phyloP scores from a whole-genome alignment of 768 basidiomycete species.

The Pluteus cervinus region DNA sequence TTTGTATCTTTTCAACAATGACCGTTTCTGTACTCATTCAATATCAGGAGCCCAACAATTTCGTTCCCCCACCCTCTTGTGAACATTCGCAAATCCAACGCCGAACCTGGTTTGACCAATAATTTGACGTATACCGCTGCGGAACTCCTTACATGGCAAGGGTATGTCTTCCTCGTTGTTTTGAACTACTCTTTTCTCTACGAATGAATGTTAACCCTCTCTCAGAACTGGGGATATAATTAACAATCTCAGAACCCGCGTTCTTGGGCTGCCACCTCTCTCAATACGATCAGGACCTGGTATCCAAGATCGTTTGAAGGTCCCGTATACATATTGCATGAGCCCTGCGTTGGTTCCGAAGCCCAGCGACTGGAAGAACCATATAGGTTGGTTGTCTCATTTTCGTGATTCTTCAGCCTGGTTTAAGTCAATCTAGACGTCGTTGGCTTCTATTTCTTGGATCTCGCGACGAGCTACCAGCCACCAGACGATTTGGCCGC shows the following conservation, averaged over 20 bases:
- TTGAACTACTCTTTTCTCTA: conserved; percentile 3
- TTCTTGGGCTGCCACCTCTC: conserved; percentile 43
- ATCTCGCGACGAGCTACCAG: conserved; percentile 40
- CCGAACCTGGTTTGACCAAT: conserved; percentile 47
- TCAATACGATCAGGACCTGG: conserved; percentile 43
- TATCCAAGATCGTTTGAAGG: conserved; percentile 43
- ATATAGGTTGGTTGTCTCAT: conserved; percentile 38
- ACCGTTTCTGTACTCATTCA: conserved; percentile 1
- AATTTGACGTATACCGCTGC: conserved; percentile 54
- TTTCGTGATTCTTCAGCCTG: neutral
- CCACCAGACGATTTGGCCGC: conserved; percentile 40
- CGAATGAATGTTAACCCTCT: neutral
- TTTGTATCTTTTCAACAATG: conserved; percentile 10
- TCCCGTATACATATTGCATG: conserved; percentile 64
- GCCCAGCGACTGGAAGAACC: conserved; percentile 56
- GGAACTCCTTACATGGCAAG: conserved; percentile 56
- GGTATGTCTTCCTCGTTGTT: conserved; percentile 38
- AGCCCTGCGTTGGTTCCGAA: conserved; percentile 52
- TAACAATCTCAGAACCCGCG: conserved; percentile 46
- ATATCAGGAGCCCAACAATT: conserved; percentile 39
- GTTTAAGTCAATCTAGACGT: conserved; percentile 32
- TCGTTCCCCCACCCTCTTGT: conserved; percentile 61
- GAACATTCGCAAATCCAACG: conserved; percentile 49
- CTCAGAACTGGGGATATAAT: conserved; percentile 52
- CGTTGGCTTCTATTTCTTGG: conserved; percentile 61